Conservation (phyloP, 768 basidiomycete genomes). For the Phlebiopsis gigantea region DNA sequence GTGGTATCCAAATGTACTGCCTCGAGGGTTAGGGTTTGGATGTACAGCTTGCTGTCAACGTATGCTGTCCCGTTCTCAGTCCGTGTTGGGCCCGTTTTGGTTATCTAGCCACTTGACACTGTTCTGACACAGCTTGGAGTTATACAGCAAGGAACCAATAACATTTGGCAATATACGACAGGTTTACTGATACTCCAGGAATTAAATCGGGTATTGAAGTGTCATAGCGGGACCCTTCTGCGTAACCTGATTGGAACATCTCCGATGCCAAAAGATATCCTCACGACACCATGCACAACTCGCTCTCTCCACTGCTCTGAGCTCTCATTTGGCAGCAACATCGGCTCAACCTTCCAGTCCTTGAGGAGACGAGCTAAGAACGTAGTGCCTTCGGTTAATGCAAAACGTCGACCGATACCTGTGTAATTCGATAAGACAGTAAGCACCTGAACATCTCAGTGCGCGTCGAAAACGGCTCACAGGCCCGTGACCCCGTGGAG, state of each 20-base stretch:
- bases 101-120: too few species aligned
- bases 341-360: slow-evolving; percentile 1
- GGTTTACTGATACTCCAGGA: too few species aligned
- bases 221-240: not conserved
- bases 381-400: not conserved
- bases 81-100: too few species aligned
- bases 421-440: not conserved
- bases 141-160: too few species aligned
- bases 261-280: slow-evolving; percentile 1
- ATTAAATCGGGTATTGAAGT: too few species aligned
- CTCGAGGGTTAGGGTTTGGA: not conserved
- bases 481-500: slow-evolving; percentile 4
- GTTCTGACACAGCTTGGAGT: too few species aligned
- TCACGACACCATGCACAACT: not conserved
- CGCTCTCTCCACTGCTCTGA: slow-evolving; percentile 3
- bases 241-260: not conserved
- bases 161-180: too few species aligned
- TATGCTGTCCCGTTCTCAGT: too few species aligned
- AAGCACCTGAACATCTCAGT: not conserved
- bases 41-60: too few species aligned
- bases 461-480: not conserved
- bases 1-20: not conserved
- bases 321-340: not conserved
- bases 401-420: slow-evolving; percentile 9
- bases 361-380: slow-evolving; percentile 1